Evolutionary conservation across 2,329 filamentous ascomycete species (phyloP), one percentile per base, ranked within the genome.

Genomic region (Fusarium newnesense): DNA sequence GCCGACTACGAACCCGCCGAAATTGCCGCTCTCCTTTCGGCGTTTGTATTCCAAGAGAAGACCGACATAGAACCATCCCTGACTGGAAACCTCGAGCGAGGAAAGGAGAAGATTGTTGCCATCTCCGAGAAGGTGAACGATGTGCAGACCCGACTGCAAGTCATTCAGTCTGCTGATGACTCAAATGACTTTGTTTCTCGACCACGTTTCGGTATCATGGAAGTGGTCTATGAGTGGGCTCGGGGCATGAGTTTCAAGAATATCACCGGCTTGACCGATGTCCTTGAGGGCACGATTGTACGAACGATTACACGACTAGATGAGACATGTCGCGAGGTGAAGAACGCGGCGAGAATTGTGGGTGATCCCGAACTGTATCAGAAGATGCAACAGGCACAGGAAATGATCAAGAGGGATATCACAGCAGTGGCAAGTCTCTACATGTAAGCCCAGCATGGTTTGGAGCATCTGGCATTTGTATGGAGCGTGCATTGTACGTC

Each of bases 221-320:
- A 99, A 82, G 96, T 99, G 0, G 97, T 99, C 39, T 98, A 98
- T 81, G 96, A 99, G 82, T 99, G 96, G 96, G 96, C 96, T 15
- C 88, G 94, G 56, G 96, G 96, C 32, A 98, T 98, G 94, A 96
- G 94, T 59, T 99, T 99, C 87, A 97, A 97, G 83, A 96, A 96
- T 74, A 99, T 99, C 75, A 98, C 96, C 0, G 93, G 96, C 75
- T 84, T 99, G 79, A 99, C 96, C 12, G 96, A 98, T 81, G 95
- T 99, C 64, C 90, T 98, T 78, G 96, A 99, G 83, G 96, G 96
- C 3, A 98, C 96, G 1, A 98, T 99, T 83, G 96, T 99, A 53
- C 87, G 96, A 59, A 96, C 96, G 5, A 98, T 99, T 76, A 97
- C 95, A 46, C 87, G 96, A 32, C 85, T 99, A 65, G 96, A 99